Conservation (phyloP, 768 basidiomycete genomes). For the Bullera alba region DNA sequence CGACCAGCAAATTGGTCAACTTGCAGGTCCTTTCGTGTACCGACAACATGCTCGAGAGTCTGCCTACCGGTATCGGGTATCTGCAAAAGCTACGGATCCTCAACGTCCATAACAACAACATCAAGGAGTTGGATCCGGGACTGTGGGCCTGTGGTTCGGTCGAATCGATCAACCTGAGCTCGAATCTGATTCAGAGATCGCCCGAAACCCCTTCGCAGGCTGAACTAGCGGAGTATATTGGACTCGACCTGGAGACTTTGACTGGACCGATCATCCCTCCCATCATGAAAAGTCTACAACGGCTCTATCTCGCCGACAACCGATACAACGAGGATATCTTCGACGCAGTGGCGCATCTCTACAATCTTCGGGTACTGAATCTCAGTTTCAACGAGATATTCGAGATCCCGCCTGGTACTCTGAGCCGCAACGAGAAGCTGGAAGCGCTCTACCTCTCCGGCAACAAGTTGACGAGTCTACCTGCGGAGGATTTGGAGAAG, state of each 20-base stretch:
- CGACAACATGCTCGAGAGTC: constrained; percentile 74
- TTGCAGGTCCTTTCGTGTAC: constrained; percentile 74
- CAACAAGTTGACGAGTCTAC: constrained; percentile 84
- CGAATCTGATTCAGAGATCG: constrained; percentile 72
- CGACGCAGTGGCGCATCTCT: constrained; percentile 64
- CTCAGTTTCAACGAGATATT: constrained; percentile 91
- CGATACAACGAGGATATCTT: constrained; percentile 71
- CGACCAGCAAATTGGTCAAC: constrained; percentile 63
- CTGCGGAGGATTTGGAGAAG: constrained; percentile 75
- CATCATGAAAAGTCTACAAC: constrained; percentile 63
- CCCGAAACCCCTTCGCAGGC: constrained; percentile 54
- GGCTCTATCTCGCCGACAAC: constrained; percentile 86
- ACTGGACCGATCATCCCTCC: constrained; percentile 47
- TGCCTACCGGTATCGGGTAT: constrained; percentile 69
- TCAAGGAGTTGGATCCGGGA: constrained; percentile 63
- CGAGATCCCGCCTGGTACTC: constrained; percentile 72
- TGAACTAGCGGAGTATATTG: constrained; percentile 23
- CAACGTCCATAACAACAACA: constrained; percentile 85
- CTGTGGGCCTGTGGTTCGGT: constrained; percentile 81
- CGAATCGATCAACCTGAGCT: constrained; percentile 70
- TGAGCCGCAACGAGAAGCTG: constrained; percentile 60
- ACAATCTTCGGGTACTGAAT: constrained; percentile 74
- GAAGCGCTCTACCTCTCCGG: constrained; percentile 89
- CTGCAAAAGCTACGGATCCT: constrained; percentile 67
- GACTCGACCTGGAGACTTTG: constrained; percentile 4